Conservation (phyloP, 371 early-diverging fungal species). For the Mortierella sp. region DNA sequence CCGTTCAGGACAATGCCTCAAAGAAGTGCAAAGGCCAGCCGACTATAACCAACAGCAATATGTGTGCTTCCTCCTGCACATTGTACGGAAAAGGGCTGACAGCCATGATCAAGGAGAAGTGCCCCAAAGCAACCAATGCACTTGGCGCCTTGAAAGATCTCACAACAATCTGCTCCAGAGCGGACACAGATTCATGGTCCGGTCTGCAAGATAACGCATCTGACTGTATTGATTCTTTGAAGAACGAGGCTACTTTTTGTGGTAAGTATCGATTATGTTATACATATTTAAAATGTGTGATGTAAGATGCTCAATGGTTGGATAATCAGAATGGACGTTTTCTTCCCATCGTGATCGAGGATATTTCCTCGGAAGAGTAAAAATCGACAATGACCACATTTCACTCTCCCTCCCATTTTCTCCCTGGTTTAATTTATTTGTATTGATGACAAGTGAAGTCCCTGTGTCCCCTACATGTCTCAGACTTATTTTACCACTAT, state of each 20-base stretch:
- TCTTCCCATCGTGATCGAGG: not conserved
- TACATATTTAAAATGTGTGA: not conserved
- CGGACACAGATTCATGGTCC: conserved; percentile 4
- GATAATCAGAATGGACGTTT: not conserved
- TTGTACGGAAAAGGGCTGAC: conserved; percentile 16
- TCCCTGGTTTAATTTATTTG: not conserved
- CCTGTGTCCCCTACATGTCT: not conserved
- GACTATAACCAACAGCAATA: not conserved
- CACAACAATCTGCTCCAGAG: conserved; percentile 15
- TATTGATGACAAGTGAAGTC: not conserved
- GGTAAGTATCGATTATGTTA: conserved; percentile 26
- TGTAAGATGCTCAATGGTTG: not conserved
- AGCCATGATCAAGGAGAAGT: conserved; percentile 8
- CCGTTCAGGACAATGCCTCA: conserved; percentile 10
- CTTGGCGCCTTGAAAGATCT: not conserved
- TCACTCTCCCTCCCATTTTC: not conserved
- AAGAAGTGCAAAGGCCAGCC: not conserved
- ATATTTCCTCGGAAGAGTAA: not conserved
- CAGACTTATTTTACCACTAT: not conserved
- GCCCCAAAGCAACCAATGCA: conserved; percentile 16
- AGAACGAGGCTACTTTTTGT: conserved; percentile 31
- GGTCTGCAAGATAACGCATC: conserved; percentile 4
- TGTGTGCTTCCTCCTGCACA: conserved; percentile 32
- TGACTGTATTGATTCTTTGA: conserved; percentile 18
- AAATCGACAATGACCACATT: not conserved